Percentiles rank a stretch among this genome's conserved stretches.
phyloP scores from a whole-genome alignment of 1,284 basidiomycete species.

The Vanrija humicola region DNA sequence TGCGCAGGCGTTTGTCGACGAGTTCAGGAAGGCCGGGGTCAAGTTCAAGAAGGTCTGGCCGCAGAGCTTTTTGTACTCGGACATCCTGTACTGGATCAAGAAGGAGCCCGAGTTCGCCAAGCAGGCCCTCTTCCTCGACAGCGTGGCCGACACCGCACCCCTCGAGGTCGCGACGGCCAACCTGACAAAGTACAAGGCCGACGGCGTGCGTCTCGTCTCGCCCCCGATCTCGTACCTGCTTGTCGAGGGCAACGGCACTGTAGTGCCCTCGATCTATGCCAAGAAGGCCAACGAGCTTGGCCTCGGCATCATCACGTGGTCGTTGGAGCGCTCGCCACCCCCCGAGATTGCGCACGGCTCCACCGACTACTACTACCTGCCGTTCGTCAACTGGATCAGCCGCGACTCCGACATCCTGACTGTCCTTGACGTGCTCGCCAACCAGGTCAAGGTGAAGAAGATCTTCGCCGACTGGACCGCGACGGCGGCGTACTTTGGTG shows the following conservation, averaged over 20 bases:
- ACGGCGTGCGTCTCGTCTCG: slow-evolving; percentile 15
- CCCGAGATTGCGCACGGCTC: background rate
- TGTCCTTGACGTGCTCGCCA: slow-evolving; percentile 15
- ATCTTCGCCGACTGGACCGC: slow-evolving; percentile 21
- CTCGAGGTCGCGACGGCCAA: slow-evolving; percentile 3
- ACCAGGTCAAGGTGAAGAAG: slow-evolving; percentile 13
- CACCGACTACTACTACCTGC: slow-evolving; percentile 15
- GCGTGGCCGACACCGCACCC: slow-evolving; percentile 3
- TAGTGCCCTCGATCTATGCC: slow-evolving; percentile 18
- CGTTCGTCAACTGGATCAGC: slow-evolving; percentile 5
- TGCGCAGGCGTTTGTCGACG: slow-evolving; percentile 16
- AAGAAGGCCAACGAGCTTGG: slow-evolving; percentile 12
- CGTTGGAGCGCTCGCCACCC: slow-evolving; percentile 16
- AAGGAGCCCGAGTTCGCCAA: slow-evolving; percentile 14
- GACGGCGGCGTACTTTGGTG: slow-evolving; percentile 17
- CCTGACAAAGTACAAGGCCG: slow-evolving; percentile 4
- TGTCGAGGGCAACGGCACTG: slow-evolving; percentile 4
- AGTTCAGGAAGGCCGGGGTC: slow-evolving; percentile 8
- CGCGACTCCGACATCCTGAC: slow-evolving; percentile 16
- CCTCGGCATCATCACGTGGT: slow-evolving; percentile 18
- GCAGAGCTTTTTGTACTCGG: slow-evolving; percentile 18
- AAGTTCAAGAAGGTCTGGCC: slow-evolving; percentile 11
- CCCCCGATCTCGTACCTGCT: slow-evolving; percentile 17
- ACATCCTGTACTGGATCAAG: slow-evolving; percentile 18
- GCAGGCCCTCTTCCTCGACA: slow-evolving; percentile 19